A percentile compares a stretch with the other conserved stretches of the same genome.
Conservation (phyloP, 495 filamentous ascomycete species). For the Parachaetomium inaequale region DNA sequence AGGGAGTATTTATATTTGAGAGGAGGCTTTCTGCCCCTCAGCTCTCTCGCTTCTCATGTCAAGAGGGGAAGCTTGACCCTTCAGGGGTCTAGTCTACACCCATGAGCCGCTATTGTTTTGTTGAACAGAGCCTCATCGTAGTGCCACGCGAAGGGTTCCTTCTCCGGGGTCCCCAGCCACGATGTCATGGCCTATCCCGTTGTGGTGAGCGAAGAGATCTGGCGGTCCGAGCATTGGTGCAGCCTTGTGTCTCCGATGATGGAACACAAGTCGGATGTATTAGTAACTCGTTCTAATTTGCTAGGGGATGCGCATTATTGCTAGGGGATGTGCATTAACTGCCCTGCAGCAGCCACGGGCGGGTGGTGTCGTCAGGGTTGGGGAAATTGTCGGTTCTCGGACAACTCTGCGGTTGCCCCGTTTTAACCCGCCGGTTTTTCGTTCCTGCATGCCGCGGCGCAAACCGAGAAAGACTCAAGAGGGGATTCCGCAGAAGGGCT, state of each 20-base stretch:
- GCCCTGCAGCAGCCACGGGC: slow-evolving; percentile 3
- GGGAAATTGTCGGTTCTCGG: background rate
- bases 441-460: slow-evolving; percentile 1
- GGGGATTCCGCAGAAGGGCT: background rate
- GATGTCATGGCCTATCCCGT: background rate
- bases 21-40: too few relatives aligned
- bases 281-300: background rate
- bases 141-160: background rate
- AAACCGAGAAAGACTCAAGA: too few relatives aligned
- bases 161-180: background rate
- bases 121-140: slow-evolving; percentile 8
- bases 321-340: background rate
- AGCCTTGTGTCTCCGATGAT: slow-evolving; percentile 7
- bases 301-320: too few relatives aligned
- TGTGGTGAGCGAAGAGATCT: slow-evolving; percentile 11
- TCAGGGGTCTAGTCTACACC: background rate
- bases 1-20: slow-evolving; percentile 8
- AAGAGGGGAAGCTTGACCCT: too few relatives aligned
- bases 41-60: background rate
- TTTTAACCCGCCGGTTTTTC: slow-evolving; percentile 1
- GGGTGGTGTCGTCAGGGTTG: background rate
- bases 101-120: background rate
- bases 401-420: background rate
- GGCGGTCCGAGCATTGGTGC: background rate
- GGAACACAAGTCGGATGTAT: background rate